These are phyloP conservation scores for Buxus sempervirens DNA, from an alignment of 164 flowering plant species.

Conservation along the genomic window DNA sequence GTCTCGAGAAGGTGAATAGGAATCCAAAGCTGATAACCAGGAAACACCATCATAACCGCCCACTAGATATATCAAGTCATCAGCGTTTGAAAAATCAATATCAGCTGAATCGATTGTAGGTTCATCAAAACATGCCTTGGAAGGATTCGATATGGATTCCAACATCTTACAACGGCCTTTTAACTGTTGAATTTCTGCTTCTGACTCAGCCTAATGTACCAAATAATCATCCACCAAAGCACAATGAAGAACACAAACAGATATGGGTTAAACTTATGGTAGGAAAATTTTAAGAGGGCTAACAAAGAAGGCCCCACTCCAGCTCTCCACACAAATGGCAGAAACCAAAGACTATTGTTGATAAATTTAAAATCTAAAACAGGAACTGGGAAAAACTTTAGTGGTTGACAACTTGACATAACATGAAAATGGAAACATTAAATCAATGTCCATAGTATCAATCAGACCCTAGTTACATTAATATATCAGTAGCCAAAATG, in stretches of 20 bases:
- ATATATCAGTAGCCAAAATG: no score
- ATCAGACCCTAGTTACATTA: no score
- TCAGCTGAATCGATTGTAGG: conserved; percentile 12
- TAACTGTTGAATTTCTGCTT: conserved; percentile 40
- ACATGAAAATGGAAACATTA: no score
- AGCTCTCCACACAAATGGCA: background rate
- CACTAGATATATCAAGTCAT: conserved; percentile 45
- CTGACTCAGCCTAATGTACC: conserved; percentile 44
- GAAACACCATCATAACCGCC: conserved; percentile 79
- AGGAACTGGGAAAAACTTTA: no score
- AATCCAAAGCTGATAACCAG: conserved; percentile 52
- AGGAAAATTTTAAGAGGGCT: background rate
- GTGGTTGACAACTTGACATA: no score
- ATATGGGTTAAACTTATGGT: background rate
- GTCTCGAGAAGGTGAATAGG: conserved; percentile 58
- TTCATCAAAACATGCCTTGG: conserved; percentile 18
- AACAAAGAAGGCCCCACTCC: background rate
- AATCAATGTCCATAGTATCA: no score
- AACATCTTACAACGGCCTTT: conserved; percentile 34
- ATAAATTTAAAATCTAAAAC: no score
- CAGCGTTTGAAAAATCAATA: conserved; percentile 23
- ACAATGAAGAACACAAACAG: background rate
- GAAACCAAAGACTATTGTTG: background rate
- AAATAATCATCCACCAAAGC: background rate
- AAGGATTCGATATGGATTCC: conserved; percentile 29